These are phyloP conservation scores for Lasiodiplodia gonubiensis DNA, from an alignment of 2,329 filamentous ascomycete species.

Conservation along the genomic window DNA sequence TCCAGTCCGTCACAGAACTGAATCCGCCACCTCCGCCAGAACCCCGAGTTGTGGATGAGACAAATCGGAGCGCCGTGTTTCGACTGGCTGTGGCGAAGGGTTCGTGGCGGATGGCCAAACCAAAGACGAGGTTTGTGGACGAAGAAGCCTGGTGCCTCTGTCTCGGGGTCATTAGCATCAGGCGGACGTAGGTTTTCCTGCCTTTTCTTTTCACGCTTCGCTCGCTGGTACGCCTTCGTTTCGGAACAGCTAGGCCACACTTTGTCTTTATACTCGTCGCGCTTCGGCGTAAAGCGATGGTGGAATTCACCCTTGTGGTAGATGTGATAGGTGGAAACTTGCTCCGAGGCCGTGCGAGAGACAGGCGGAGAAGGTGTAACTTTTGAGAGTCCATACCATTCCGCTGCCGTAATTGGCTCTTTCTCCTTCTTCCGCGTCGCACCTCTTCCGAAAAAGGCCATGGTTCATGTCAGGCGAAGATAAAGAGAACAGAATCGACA, in stretches of 20 bases:
- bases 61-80: conserved; percentile 34
- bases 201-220: conserved; percentile 30
- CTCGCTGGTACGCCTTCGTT: conserved; percentile 30
- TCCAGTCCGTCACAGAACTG: conserved; percentile 38
- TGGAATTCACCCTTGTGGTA: conserved; percentile 34
- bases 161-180: not conserved
- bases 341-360: not conserved
- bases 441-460: not conserved
- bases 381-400: not conserved
- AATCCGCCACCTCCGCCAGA: conserved; percentile 41
- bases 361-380: not conserved
- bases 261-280: conserved; percentile 34
- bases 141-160: conserved; percentile 35
- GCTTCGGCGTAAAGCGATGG: conserved; percentile 31
- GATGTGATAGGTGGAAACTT: conserved; percentile 35
- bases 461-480: not conserved
- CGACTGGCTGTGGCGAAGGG: conserved; percentile 36
- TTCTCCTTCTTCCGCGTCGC: not conserved
- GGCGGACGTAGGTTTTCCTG: conserved; percentile 27
- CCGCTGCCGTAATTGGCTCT: not conserved
- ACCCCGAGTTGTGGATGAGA: conserved; percentile 36
- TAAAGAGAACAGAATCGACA: not conserved
- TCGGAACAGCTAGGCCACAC: conserved; percentile 4
- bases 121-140: conserved; percentile 40
- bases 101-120: conserved; percentile 39